phyloP scores from a whole-genome alignment of 257 asterid genomes.

The Ilex asprella region DNA sequence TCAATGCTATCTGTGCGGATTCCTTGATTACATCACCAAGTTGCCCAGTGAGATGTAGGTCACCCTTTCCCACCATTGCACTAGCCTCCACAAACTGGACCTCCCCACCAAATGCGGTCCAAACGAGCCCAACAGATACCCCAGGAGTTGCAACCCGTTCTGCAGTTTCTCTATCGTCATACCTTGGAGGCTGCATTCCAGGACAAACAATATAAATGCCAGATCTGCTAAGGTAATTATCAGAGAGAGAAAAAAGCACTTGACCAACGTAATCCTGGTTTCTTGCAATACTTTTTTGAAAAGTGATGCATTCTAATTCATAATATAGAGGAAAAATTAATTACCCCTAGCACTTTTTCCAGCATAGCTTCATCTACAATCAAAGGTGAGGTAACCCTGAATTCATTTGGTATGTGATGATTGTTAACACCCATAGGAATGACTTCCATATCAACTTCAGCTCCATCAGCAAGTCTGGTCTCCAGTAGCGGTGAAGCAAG shows the following conservation, averaged over 20 bases:
- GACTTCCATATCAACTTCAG: constrained; percentile 98
- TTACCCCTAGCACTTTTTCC: constrained; percentile 98
- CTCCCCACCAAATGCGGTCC: constrained; percentile 97
- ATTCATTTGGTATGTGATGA: constrained; percentile 72
- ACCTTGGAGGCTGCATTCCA: constrained; percentile 73
- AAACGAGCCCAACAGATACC: constrained; percentile 89
- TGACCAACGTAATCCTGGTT: constrained; percentile 11
- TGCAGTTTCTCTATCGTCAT: constrained; percentile 83
- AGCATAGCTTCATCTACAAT: constrained; percentile 87
- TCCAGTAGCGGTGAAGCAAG: constrained; percentile 77
- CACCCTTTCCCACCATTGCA: constrained; percentile 92
- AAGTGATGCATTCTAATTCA: not conserved
- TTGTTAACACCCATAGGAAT: constrained; percentile 80
- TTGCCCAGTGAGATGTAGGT: constrained; percentile 95
- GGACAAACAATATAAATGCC: constrained; percentile 14
- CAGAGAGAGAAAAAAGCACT: constrained; percentile 7
- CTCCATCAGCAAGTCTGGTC: constrained; percentile 78
- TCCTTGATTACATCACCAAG: constrained; percentile 97
- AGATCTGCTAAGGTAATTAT: constrained; percentile 10
- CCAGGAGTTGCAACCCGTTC: constrained; percentile 91
- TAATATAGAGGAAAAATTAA: constrained; percentile 20
- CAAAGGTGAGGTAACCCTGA: constrained; percentile 56
- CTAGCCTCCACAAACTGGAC: constrained; percentile 98
- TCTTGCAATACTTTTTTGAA: constrained; percentile 2
- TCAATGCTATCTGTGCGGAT: constrained; percentile 97